These are phyloP conservation scores for Jackrogersella minutella DNA, from an alignment of 495 filamentous ascomycete genomes.

Conservation along the genomic window DNA sequence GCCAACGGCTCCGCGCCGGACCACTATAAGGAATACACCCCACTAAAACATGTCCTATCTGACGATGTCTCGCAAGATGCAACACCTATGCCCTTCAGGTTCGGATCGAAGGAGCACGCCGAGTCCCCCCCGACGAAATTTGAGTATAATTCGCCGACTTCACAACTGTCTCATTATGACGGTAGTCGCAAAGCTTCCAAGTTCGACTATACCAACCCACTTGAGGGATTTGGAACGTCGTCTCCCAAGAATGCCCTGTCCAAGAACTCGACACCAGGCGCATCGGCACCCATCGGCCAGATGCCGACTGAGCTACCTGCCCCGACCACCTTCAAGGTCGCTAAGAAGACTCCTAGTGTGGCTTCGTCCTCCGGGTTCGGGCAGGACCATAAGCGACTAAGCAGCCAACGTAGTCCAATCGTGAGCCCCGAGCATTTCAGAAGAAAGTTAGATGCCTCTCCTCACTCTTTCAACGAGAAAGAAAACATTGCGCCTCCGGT, in stretches of 20 bases:
- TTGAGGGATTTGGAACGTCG: conserved; percentile 44
- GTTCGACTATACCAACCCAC: conserved; percentile 44
- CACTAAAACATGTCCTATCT: conserved; percentile 23
- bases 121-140: conserved; percentile 50
- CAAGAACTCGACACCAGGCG: conserved; percentile 53
- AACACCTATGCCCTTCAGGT: conserved; percentile 46
- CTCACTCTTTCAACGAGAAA: conserved; percentile 29
- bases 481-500: conserved; percentile 10
- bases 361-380: conserved; percentile 42
- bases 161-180: conserved; percentile 48
- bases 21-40: conserved; percentile 36
- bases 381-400: conserved; percentile 50
- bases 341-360: conserved; percentile 50
- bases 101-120: conserved; percentile 42
- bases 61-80: conserved; percentile 30
- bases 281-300: conserved; percentile 33
- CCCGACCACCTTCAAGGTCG: conserved; percentile 44
- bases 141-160: conserved; percentile 48
- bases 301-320: conserved; percentile 40
- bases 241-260: conserved; percentile 52
- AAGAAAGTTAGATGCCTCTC: conserved; percentile 51
- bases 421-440: conserved; percentile 54
- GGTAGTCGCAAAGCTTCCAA: conserved; percentile 37
- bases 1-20: conserved; percentile 42
- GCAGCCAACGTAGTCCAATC: conserved; percentile 49